A percentile compares a stretch with the other conserved stretches of the same genome.
Conservation (phyloP, 1,284 basidiomycete genomes). For the Xerocomus nothofagi region DNA sequence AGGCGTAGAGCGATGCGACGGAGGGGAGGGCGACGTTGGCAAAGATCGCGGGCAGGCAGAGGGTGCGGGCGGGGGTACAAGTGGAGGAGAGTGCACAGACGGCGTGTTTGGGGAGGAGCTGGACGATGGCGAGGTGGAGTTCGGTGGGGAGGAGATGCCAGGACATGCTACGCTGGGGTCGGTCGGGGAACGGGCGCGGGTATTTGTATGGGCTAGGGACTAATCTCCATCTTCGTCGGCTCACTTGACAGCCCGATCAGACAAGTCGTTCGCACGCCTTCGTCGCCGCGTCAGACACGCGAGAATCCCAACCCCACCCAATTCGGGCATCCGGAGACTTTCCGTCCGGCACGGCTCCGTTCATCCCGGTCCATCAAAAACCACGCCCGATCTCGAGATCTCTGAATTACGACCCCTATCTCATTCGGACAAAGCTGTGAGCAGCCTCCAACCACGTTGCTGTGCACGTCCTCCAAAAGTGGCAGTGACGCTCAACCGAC, state of each 20-base stretch:
- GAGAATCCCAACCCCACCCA: conserved; percentile 19
- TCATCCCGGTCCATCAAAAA: conserved; percentile 18
- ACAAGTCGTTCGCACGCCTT: conserved; percentile 14
- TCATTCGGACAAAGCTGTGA: no score
- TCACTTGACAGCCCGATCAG: not conserved
- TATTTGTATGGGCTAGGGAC: conserved; percentile 5
- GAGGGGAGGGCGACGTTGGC: conserved; percentile 52
- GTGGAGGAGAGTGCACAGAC: conserved; percentile 41
- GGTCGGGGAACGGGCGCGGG: no score
- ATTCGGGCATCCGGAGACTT: conserved; percentile 16
- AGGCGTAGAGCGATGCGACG: conserved; percentile 47
- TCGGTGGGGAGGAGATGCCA: conserved; percentile 65
- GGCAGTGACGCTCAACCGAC: no score
- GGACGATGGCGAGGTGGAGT: conserved; percentile 60
- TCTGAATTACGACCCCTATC: no score
- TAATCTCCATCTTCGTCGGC: conserved; percentile 21
- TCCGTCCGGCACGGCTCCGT: conserved; percentile 32
- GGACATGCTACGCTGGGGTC: no score
- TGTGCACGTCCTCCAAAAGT: conserved; percentile 1
- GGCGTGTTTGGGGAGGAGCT: conserved; percentile 43
- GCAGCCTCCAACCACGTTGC: no score
- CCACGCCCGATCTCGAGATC: not conserved
- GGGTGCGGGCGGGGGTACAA: conserved; percentile 49
- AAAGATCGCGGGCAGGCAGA: conserved; percentile 61
- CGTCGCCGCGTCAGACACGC: conserved; percentile 1